Conservation (phyloP, 2,329 filamentous ascomycete species). For the Botrytis paeoniae region DNA sequence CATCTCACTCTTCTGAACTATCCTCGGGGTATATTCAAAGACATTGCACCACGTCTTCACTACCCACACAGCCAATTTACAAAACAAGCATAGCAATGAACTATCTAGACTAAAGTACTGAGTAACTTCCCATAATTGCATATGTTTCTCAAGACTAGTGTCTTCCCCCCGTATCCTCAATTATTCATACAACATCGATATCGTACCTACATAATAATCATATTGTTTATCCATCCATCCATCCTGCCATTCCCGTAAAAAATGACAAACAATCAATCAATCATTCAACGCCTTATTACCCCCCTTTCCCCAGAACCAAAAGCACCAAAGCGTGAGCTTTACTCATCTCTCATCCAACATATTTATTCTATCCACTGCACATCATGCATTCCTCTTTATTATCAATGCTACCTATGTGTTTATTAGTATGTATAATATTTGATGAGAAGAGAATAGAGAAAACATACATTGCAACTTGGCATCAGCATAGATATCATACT, state of each 20-base stretch:
- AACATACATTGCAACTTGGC: constrained; percentile 81
- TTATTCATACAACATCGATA: constrained; percentile 5
- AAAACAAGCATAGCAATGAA: neutral
- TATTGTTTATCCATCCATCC: constrained; percentile 8
- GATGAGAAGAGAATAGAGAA: neutral
- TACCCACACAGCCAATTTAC: neutral
- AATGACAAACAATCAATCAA: neutral
- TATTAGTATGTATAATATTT: constrained; percentile 37
- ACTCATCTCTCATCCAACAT: constrained; percentile 9
- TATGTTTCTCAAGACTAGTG: neutral
- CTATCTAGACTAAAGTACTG: neutral
- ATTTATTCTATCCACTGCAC: constrained; percentile 75
- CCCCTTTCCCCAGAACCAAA: neutral
- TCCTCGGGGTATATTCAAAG: too few relatives aligned
- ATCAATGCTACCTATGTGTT: constrained; percentile 75
- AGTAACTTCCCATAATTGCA: neutral
- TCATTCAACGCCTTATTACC: neutral
- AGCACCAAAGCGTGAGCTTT: constrained; percentile 13
- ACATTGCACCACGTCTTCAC: neutral
- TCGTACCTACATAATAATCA: constrained; percentile 3
- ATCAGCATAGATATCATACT: constrained; percentile 93
- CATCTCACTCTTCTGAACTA: neutral
- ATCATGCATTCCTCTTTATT: constrained; percentile 94
- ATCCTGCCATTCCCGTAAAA: neutral
- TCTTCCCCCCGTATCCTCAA: neutral